Conservation (phyloP, 2,329 filamentous ascomycete species). For the Calycina marina region DNA sequence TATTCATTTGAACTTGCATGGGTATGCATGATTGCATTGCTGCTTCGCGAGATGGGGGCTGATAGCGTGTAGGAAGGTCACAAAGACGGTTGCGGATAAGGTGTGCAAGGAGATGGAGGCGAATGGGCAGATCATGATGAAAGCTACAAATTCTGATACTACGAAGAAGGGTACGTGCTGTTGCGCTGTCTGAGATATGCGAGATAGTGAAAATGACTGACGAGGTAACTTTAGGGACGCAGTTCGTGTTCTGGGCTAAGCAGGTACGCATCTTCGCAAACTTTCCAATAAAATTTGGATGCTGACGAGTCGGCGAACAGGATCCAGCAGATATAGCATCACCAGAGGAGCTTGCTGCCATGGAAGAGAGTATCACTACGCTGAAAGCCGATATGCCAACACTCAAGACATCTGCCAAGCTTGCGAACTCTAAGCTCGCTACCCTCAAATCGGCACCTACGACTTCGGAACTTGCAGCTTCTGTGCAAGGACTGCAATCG, state of each 20-base stretch:
- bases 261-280: slow-evolving; percentile 17
- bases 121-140: slow-evolving; percentile 41
- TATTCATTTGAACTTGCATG: slow-evolving; percentile 44
- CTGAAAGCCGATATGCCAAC: slow-evolving; percentile 29
- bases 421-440: slow-evolving; percentile 29
- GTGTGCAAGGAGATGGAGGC: slow-evolving; percentile 48
- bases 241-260: slow-evolving; percentile 22
- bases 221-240: too few relatives aligned
- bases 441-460: slow-evolving; percentile 30
- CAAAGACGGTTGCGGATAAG: slow-evolving; percentile 40
- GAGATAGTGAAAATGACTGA: too few relatives aligned
- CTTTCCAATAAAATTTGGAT: too few relatives aligned
- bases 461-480: slow-evolving; percentile 31
- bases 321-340: slow-evolving; percentile 31
- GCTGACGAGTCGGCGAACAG: too few relatives aligned
- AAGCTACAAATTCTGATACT: slow-evolving; percentile 19
- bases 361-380: slow-evolving; percentile 32
- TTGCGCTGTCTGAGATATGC: too few relatives aligned
- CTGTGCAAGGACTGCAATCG: slow-evolving; percentile 28
- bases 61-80: slow-evolving; percentile 9
- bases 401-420: slow-evolving; percentile 35
- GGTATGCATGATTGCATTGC: slow-evolving; percentile 27
- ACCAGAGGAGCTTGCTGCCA: slow-evolving; percentile 30
- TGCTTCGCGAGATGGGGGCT: not conserved
- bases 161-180: slow-evolving; percentile 15